Conservation (phyloP, 108 stramenopile genomes). For the Phaeodactylum tricornutum region DNA sequence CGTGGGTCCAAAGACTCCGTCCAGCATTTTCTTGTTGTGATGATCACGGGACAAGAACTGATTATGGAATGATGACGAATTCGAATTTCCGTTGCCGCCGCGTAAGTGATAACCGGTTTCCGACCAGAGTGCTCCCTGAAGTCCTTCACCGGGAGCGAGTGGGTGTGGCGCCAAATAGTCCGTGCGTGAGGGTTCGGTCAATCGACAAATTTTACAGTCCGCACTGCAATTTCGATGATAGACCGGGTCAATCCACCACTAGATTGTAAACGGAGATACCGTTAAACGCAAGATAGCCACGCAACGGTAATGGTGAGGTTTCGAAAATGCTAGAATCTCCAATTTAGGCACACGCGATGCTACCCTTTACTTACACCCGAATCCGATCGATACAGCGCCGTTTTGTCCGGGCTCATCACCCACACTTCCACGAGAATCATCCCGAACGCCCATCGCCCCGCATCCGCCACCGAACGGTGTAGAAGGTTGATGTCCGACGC, state of each 20-base stretch:
- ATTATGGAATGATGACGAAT: too few relatives aligned
- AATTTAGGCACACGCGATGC: too few relatives aligned
- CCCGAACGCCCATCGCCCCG: constrained; percentile 35
- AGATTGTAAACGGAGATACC: too few relatives aligned
- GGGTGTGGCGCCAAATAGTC: constrained; percentile 13
- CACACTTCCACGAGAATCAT: constrained; percentile 37
- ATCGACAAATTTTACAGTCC: constrained; percentile 2
- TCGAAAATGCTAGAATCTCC: too few relatives aligned
- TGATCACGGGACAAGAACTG: too few relatives aligned
- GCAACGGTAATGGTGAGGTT: too few relatives aligned
- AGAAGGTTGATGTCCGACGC: too few relatives aligned
- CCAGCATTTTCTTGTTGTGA: background rate
- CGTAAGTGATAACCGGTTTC: too few relatives aligned
- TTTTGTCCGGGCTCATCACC: constrained; percentile 19
- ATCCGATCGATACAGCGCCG: constrained; percentile 17
- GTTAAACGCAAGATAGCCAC: too few relatives aligned
- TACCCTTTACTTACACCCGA: too few relatives aligned
- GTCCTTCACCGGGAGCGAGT: constrained; percentile 19
- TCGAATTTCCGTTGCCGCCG: background rate
- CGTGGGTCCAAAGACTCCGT: background rate
- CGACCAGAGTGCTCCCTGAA: constrained; percentile 29
- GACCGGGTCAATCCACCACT: constrained; percentile 16
- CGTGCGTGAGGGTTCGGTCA: constrained; percentile 9
- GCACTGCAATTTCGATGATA: constrained; percentile 1
- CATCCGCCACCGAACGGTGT: constrained; percentile 15